Base-by-base conservation (phyloP, 352 stramenopile genomes). In the Vaucheria bursata region DNA sequence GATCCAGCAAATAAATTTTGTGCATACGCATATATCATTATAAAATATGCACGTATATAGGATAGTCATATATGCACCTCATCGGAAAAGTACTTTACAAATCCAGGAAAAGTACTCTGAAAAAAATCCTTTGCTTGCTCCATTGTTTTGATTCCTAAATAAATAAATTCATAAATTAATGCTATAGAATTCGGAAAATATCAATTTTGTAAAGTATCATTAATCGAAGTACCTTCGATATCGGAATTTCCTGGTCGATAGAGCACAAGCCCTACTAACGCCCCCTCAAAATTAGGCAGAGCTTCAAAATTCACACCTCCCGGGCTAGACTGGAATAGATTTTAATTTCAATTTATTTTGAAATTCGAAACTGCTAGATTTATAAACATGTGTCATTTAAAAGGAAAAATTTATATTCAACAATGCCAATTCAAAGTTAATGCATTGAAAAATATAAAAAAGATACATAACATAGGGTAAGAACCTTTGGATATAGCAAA, bases 221-320 rank as follows among this genome's bases (percentile, higher is more conserved):
- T 25, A 59, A 37, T 36, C 53, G 8, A n/a, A 53, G 31, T 31
- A 82, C 77, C 70, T 79, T 37, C 37, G 73, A 82, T 34, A 90
- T 77, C 18, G 36, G 67, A 0, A 34, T 82, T 64, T 50, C 85
- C 79, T 75, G 85, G 79, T 72, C 86, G 86, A n/a, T 91, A 79
- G 0, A 93, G 83, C 37, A 93, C 73, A 33, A 89, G 85, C 18
- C 82, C 88, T 53, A 88, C 88, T 70, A 90, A 89, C 76, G 87
- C 67, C 6, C 75, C 32, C 74, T 89, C 87, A 4, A 87, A 87
- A 0, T 81, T 83, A 7, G 89, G 89, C 38, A 93, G 76, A 1
- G 87, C 88, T 82, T 93, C 88, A 59, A 91, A 86, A 31, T 82
- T 87, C 32, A 91, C 81, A 3, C 85, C 84, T 31, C 85, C 79